Evolutionary conservation across 345 rosid genomes (phyloP).

Genomic region (Camelina laxa): DNA sequence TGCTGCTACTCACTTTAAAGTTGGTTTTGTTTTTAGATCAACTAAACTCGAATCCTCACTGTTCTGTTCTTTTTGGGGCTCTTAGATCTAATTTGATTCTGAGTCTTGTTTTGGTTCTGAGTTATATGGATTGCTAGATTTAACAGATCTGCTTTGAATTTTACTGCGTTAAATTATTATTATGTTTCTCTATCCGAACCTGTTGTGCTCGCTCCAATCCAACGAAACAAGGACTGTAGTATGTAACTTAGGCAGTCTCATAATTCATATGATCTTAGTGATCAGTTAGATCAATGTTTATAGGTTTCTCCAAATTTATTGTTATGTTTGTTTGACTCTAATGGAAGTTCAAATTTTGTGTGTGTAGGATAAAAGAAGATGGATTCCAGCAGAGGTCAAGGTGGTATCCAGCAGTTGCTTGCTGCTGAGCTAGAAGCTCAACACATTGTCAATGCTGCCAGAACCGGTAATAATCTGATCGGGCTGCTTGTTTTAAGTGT

Average conservation of each 20-base stretch:
- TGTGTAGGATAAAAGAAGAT: slow-evolving; percentile 42
- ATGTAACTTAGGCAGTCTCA: neutral
- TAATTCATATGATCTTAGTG: slow-evolving; percentile 10
- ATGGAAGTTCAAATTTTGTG: slow-evolving; percentile 9
- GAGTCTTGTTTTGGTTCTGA: neutral
- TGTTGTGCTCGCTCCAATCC: too few relatives aligned
- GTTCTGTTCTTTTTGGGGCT: neutral
- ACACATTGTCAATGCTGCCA: slow-evolving; percentile 77
- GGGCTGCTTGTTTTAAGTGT: neutral
- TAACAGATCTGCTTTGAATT: slow-evolving; percentile 20
- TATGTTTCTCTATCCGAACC: neutral
- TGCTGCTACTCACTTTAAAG: neutral
- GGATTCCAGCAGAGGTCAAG: slow-evolving; percentile 74
- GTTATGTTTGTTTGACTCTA: slow-evolving; percentile 1
- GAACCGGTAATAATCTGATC: slow-evolving; percentile 50
- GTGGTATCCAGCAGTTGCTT: slow-evolving; percentile 89
- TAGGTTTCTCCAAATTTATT: neutral
- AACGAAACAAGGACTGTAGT: too few relatives aligned
- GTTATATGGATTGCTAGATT: slow-evolving; percentile 9
- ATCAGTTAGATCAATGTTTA: neutral
- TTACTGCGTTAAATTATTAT: neutral
- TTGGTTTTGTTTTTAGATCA: neutral
- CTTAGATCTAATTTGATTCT: slow-evolving; percentile 22
- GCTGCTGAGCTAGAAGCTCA: slow-evolving; percentile 95
- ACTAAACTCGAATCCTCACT: too few relatives aligned